Conservation (phyloP, 2,329 filamentous ascomycete genomes). For the Apiospora sp. region DNA sequence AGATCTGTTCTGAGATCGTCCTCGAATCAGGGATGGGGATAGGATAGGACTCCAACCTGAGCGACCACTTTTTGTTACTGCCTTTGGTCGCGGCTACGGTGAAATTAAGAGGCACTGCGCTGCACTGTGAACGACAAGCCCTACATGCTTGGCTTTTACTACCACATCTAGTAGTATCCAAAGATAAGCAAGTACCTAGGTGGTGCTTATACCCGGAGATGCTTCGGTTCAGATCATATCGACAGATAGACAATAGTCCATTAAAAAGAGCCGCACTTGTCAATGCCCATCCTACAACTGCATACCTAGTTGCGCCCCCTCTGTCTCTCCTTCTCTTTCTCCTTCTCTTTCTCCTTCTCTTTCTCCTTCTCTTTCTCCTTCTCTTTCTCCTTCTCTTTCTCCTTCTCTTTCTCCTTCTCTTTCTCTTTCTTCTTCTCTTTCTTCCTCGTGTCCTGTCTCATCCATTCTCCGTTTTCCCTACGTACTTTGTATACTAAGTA, state of each 20-base stretch:
- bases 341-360: not conserved
- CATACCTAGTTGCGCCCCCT: too few relatives aligned
- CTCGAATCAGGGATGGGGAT: not conserved
- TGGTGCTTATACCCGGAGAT: too few relatives aligned
- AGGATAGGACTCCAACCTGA: not conserved
- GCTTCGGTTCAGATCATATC: too few relatives aligned
- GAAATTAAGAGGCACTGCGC: not conserved
- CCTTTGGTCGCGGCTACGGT: not conserved
- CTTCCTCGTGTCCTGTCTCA: too few relatives aligned
- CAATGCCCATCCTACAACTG: too few relatives aligned
- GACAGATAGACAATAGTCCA: too few relatives aligned
- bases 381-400: not conserved
- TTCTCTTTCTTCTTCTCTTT: not conserved
- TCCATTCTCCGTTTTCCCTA: not conserved
- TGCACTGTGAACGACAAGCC: too few relatives aligned
- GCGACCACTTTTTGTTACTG: not conserved
- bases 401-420: not conserved
- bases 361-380: not conserved
- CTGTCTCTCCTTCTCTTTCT: too few relatives aligned
- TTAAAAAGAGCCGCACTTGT: too few relatives aligned
- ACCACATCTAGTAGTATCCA: too few relatives aligned
- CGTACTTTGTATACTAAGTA: not conserved
- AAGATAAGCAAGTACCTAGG: too few relatives aligned
- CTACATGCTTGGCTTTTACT: too few relatives aligned
- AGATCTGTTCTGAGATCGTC: slow-evolving; percentile 12